phyloP scores from a whole-genome alignment of 2,329 filamentous ascomycete genomes.

The Chrysoporthe cubensis region DNA sequence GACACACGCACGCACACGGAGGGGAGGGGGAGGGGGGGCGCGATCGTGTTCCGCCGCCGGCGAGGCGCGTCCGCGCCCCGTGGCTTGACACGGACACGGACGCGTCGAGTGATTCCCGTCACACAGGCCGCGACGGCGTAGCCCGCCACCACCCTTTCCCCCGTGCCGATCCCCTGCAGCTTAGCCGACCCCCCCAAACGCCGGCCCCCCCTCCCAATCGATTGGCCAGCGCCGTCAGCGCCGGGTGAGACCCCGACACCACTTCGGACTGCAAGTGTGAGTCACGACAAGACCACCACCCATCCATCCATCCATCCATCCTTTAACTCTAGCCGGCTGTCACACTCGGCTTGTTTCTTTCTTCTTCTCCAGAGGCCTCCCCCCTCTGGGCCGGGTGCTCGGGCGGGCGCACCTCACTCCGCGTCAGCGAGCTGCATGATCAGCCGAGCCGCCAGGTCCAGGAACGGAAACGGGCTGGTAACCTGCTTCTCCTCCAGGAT shows the following conservation, averaged over 20 bases:
- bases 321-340: neutral
- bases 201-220: conserved; percentile 23
- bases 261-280: neutral
- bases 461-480: conserved; percentile 91
- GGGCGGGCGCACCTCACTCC: conserved; percentile 48
- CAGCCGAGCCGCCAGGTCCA: conserved; percentile 88
- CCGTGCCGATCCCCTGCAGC: conserved; percentile 12
- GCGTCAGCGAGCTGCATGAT: conserved; percentile 92
- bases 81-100: neutral
- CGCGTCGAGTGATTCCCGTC: conserved; percentile 4
- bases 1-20: neutral
- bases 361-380: neutral
- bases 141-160: neutral
- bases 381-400: too few species aligned
- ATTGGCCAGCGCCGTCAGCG: conserved; percentile 2
- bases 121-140: neutral
- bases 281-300: neutral
- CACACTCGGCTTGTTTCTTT: neutral
- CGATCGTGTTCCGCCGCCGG: neutral
- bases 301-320: neutral
- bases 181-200: conserved; percentile 15
- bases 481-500: conserved; percentile 90
- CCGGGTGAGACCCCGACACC: conserved; percentile 9
- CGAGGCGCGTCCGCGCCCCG: conserved; percentile 1
- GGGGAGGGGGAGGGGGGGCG: neutral